A percentile compares a stretch with the other conserved stretches of the same genome.
phyloP scores from a whole-genome alignment of 257 asterid genomes.

The Ilex aquifolium region DNA sequence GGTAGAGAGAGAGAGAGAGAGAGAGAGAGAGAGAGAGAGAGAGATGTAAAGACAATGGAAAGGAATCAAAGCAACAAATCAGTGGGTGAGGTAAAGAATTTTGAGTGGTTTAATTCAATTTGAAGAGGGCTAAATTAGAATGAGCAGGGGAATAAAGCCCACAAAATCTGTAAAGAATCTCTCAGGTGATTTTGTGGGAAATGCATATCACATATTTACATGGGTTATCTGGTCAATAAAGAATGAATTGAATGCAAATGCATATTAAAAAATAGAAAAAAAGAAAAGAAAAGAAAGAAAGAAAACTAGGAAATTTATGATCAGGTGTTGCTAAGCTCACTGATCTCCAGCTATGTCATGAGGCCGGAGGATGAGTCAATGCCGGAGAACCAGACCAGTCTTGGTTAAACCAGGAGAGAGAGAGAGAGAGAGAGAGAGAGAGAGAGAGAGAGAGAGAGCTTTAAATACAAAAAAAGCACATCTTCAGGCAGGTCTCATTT shows the following conservation, averaged over 20 bases:
- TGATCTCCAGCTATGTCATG: conserved; percentile 41
- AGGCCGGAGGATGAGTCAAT: conserved; percentile 47
- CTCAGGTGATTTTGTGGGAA: conserved; percentile 25
- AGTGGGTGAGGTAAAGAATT: conserved; percentile 26
- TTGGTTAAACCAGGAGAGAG: no score
- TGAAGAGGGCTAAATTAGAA: conserved; percentile 8
- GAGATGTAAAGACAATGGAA: conserved; percentile 15
- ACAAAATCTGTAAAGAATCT: conserved; percentile 24
- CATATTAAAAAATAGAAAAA: no score
- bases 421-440: conserved; percentile 23
- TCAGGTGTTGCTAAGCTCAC: conserved; percentile 32
- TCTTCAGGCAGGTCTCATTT: conserved; percentile 23
- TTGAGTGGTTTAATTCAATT: conserved; percentile 37
- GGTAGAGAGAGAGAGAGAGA: not conserved
- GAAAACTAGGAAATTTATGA: conserved; percentile 1
- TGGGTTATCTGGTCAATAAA: conserved; percentile 26
- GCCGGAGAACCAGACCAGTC: no score
- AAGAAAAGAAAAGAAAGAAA: conserved; percentile 8
- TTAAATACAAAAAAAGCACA: conserved; percentile 16
- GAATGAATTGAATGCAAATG: conserved; percentile 16
- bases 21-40: not conserved
- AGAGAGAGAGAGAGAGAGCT: conserved; percentile 11
- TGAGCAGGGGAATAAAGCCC: conserved; percentile 22
- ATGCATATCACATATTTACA: conserved; percentile 36
- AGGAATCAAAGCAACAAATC: conserved; percentile 13